A percentile compares a stretch with the other conserved stretches of the same genome.
Conservation (phyloP, 768 basidiomycete genomes). For the Trametes gibbosa region DNA sequence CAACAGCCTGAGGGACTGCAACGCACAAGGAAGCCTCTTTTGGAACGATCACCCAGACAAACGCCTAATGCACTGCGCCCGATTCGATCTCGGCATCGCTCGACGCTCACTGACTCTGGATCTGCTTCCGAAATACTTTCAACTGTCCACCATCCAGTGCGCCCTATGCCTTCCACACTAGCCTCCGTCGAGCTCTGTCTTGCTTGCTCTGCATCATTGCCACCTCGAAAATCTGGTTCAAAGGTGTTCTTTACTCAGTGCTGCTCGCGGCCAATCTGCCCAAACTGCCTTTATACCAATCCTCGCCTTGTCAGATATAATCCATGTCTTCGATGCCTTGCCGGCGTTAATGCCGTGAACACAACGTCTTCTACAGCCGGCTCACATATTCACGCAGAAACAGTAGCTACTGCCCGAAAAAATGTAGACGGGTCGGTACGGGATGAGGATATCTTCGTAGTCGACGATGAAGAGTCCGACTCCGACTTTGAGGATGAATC, state of each 20-base stretch:
- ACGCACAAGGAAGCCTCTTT: constrained; percentile 5
- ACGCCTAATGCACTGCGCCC: neutral
- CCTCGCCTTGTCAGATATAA: constrained; percentile 65
- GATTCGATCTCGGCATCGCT: constrained; percentile 11
- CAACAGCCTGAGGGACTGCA: no score
- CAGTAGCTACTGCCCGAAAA: constrained; percentile 1
- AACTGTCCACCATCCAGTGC: neutral
- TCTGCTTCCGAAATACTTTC: neutral
- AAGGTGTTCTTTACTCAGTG: constrained; percentile 55
- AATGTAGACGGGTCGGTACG: constrained; percentile 54
- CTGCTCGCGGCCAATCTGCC: constrained; percentile 66
- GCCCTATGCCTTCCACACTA: constrained; percentile 2
- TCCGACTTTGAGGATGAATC: constrained; percentile 28
- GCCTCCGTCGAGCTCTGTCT: constrained; percentile 22
- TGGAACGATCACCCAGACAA: neutral
- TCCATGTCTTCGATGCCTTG: constrained; percentile 70
- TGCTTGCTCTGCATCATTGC: constrained; percentile 29
- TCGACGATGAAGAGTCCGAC: constrained; percentile 55
- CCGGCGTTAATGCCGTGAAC: constrained; percentile 37
- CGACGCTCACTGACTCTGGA: no score
- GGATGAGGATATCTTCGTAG: constrained; percentile 62
- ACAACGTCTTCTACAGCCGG: neutral
- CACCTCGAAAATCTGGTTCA: constrained; percentile 16
- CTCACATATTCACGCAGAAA: constrained; percentile 15
- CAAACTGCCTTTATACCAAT: constrained; percentile 52